Evolutionary conservation across 2,329 filamentous ascomycete species (phyloP).

Genomic region (Chaetomiaceae sp.): DNA sequence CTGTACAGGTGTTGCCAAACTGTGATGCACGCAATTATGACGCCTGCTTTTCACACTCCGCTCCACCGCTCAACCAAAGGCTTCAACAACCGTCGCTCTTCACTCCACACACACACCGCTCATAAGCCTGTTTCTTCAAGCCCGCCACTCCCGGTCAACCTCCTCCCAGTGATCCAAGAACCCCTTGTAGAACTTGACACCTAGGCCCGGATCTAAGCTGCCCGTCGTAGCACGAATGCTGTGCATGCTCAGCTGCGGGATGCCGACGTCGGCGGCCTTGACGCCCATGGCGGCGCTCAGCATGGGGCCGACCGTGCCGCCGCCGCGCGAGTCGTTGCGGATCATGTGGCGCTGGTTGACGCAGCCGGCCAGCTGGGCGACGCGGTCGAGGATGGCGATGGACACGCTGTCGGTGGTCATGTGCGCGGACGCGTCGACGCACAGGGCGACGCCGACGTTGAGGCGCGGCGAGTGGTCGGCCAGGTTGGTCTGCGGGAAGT

Average conservation of each 20-base stretch:
- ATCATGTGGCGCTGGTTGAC: conserved; percentile 89
- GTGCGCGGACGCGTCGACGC: conserved; percentile 81
- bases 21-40: too few relatives aligned
- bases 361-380: conserved; percentile 67
- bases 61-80: too few relatives aligned
- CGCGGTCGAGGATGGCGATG: conserved; percentile 69
- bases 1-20: too few relatives aligned
- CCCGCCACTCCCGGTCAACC: conserved; percentile 70
- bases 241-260: conserved; percentile 93
- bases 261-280: conserved; percentile 76
- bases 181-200: conserved; percentile 80
- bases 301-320: conserved; percentile 93
- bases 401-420: conserved; percentile 93
- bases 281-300: conserved; percentile 75
- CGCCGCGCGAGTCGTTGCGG: conserved; percentile 80
- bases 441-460: conserved; percentile 79
- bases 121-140: too few relatives aligned
- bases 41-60: too few relatives aligned
- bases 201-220: conserved; percentile 76
- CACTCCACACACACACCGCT: neutral
- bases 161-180: conserved; percentile 83
- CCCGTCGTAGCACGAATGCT: conserved; percentile 85
- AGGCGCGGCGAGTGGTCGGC: conserved; percentile 79
- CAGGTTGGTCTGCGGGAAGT: conserved; percentile 80
- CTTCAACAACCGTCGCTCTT: too few relatives aligned